Evolutionary conservation across 371 early-diverging fungal species (phyloP).

Genomic region (Mucor lusitanicus): DNA sequence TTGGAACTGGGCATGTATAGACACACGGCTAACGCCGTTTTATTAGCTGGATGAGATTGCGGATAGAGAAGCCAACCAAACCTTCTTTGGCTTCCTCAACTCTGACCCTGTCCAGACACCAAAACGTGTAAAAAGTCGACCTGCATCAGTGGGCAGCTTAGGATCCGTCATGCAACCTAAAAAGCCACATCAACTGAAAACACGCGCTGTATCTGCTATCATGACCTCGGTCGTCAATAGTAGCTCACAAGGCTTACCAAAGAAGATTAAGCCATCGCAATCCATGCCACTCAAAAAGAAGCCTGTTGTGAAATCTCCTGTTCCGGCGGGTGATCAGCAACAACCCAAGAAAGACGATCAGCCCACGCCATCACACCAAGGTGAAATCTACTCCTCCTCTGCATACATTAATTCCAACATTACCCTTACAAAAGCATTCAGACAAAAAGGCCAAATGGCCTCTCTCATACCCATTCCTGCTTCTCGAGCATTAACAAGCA

Average conservation of each 20-base stretch:
- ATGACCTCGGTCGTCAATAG: background rate
- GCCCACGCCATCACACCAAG: background rate
- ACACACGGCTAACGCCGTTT: background rate
- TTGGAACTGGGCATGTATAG: background rate
- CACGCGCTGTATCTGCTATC: conserved; percentile 17
- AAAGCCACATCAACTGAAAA: conserved; percentile 12
- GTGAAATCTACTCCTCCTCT: conserved; percentile 15
- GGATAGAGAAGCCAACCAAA: conserved; percentile 68
- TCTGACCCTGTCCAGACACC: conserved; percentile 26
- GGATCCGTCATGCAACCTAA: conserved; percentile 13
- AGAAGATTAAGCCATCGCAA: conserved; percentile 21
- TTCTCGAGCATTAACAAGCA: conserved; percentile 1
- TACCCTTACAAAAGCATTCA: conserved; percentile 19
- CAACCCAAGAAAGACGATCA: background rate
- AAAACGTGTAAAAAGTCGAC: conserved; percentile 10
- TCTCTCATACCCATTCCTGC: conserved; percentile 28
- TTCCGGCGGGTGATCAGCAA: background rate
- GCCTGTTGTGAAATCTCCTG: background rate
- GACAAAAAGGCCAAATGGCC: conserved; percentile 16
- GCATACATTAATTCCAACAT: conserved; percentile 21
- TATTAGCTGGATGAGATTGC: conserved; percentile 60
- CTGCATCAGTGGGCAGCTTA: conserved; percentile 21
- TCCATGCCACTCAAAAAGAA: conserved; percentile 25
- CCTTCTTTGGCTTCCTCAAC: conserved; percentile 69
- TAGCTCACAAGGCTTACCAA: background rate